These are phyloP conservation scores for Suhomyces kunorum DNA, from an alignment of 1,139 yeast species.

Conservation along the genomic window DNA sequence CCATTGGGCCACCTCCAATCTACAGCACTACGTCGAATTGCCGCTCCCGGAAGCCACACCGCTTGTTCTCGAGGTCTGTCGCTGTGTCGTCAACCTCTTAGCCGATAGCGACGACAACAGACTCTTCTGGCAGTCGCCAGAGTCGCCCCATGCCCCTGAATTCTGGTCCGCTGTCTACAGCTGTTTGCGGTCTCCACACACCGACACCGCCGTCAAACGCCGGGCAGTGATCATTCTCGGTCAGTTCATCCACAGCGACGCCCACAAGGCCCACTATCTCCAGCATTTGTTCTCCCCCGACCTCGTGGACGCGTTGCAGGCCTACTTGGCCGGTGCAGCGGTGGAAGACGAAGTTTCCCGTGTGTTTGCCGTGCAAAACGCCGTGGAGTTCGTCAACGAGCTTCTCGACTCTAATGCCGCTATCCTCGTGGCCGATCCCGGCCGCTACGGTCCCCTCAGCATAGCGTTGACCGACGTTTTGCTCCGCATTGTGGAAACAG, in stretches of 20 bases:
- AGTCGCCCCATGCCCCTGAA: slow-evolving; percentile 9
- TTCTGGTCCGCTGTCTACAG: slow-evolving; percentile 24
- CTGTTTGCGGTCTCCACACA: slow-evolving; percentile 3
- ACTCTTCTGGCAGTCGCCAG: slow-evolving; percentile 17
- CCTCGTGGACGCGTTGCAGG: slow-evolving; percentile 10
- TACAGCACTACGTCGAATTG: slow-evolving; percentile 11
- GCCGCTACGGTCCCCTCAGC: slow-evolving; percentile 1
- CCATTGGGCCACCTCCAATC: slow-evolving; percentile 12
- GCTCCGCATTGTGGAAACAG: background rate
- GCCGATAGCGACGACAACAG: slow-evolving; percentile 43
- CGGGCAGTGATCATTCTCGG: slow-evolving; percentile 29
- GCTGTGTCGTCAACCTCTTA: slow-evolving; percentile 32
- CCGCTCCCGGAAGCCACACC: background rate
- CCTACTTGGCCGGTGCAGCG: slow-evolving; percentile 5
- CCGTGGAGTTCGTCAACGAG: slow-evolving; percentile 14
- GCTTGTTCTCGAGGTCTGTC: slow-evolving; percentile 9
- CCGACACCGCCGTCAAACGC: slow-evolving; percentile 5
- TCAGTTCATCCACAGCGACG: slow-evolving; percentile 39
- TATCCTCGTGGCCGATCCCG: background rate
- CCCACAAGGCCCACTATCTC: slow-evolving; percentile 19
- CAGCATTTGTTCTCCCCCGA: slow-evolving; percentile 19
- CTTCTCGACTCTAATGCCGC: slow-evolving; percentile 8
- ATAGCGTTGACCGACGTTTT: slow-evolving; percentile 7
- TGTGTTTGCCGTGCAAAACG: slow-evolving; percentile 6
- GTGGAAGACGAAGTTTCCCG: slow-evolving; percentile 2